These are phyloP conservation scores for Eucalyptus cloeziana DNA, from an alignment of 345 rosid species.

Conservation along the genomic window DNA sequence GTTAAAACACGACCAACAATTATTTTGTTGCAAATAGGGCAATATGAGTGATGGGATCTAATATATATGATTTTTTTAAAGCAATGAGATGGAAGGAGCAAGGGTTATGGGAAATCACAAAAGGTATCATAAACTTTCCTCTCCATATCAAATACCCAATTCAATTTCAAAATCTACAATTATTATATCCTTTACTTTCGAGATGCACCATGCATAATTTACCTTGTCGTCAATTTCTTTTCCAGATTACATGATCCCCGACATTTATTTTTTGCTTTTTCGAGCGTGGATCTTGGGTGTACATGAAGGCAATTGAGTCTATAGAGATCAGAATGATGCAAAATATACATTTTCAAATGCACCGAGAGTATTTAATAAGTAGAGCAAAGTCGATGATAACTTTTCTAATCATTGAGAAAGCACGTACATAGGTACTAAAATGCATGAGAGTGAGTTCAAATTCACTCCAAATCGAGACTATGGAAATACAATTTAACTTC, in stretches of 20 bases:
- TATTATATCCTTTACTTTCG: background rate
- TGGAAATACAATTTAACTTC: background rate
- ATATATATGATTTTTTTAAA: background rate
- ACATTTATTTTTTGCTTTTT: background rate
- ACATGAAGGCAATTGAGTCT: background rate
- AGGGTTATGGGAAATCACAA: background rate
- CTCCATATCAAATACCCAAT: background rate
- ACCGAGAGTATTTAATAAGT: background rate
- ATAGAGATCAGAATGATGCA: background rate
- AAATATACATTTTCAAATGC: background rate
- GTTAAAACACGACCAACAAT: background rate
- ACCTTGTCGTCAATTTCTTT: background rate
- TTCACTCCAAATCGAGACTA: fast-evolving
- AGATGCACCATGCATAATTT: background rate
- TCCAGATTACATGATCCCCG: background rate
- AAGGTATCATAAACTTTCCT: background rate
- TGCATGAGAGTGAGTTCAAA: background rate
- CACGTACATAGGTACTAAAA: too few relatives aligned
- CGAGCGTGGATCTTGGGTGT: background rate
- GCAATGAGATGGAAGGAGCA: background rate
- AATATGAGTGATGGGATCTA: background rate
- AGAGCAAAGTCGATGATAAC: background rate
- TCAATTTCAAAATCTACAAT: background rate
- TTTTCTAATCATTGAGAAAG: background rate
- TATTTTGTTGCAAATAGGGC: background rate